These are phyloP conservation scores for Geranium rotundifolium DNA, from an alignment of 345 rosid species.

Conservation along the genomic window DNA sequence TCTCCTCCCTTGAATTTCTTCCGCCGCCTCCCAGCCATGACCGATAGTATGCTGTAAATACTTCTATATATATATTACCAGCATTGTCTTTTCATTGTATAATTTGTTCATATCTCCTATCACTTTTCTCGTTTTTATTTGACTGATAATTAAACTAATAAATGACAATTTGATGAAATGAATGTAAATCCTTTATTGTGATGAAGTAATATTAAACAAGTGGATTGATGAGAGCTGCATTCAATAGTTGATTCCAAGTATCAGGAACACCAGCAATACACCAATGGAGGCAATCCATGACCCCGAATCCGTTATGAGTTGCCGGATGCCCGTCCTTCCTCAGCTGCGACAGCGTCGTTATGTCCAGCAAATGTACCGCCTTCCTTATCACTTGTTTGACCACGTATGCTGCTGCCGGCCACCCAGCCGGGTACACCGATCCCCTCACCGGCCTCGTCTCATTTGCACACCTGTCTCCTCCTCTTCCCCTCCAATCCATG, in stretches of 20 bases:
- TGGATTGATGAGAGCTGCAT: constrained; percentile 13
- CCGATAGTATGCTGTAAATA: constrained; percentile 81
- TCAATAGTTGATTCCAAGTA: constrained; percentile 30
- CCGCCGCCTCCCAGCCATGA: constrained; percentile 68
- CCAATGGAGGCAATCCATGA: constrained; percentile 40
- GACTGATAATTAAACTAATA: no score
- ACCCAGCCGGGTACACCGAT: constrained; percentile 25
- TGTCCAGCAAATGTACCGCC: constrained; percentile 26
- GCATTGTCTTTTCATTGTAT: no score
- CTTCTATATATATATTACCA: no score
- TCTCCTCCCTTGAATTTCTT: constrained; percentile 64
- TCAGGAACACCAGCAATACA: constrained; percentile 39
- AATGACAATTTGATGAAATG: no score
- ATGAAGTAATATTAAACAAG: no score
- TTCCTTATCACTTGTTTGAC: constrained; percentile 15
- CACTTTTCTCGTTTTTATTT: no score
- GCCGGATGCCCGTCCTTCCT: constrained; percentile 41
- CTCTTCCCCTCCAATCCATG: constrained; percentile 27
- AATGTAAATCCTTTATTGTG: no score
- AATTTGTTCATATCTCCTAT: no score
- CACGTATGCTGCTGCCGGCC: constrained; percentile 12
- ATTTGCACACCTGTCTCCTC: constrained; percentile 16
- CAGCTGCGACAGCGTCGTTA: constrained; percentile 32
- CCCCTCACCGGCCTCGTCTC: constrained; percentile 21
- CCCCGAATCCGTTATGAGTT: constrained; percentile 11